Evolutionary conservation across 176 grass and related monocot genomes (phyloP).

Genomic region (Phoenix roebelenii): DNA sequence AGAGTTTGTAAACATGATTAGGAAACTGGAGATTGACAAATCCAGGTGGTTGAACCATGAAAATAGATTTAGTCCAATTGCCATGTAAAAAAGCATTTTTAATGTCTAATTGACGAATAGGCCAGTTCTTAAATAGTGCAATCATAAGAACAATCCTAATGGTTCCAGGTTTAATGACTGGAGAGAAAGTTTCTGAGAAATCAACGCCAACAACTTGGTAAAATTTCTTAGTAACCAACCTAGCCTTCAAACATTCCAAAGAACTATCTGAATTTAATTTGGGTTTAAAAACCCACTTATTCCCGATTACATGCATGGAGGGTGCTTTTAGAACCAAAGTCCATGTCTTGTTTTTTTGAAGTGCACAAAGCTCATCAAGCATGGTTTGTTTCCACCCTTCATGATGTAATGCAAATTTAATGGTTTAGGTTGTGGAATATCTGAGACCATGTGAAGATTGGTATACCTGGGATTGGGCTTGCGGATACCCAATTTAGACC

Average conservation of each 20-base stretch:
- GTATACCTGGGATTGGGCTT: background rate
- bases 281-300: no score
- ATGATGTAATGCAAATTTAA: background rate
- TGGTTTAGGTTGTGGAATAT: background rate
- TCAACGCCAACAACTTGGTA: background rate
- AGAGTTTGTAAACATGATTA: background rate
- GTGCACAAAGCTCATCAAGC: background rate
- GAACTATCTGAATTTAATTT: background rate
- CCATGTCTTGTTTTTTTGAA: background rate
- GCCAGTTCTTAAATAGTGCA: background rate
- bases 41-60: background rate
- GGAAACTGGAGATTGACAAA: background rate
- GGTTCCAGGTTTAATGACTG: background rate
- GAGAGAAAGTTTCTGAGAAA: background rate
- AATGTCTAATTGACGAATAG: background rate
- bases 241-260: background rate
- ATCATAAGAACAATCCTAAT: background rate
- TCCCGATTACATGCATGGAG: background rate
- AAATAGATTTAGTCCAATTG: background rate
- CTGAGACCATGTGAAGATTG: background rate
- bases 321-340: background rate
- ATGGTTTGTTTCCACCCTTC: background rate
- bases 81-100: slow-evolving; percentile 1
- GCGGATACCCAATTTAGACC: background rate
- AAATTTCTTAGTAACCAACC: background rate